These are phyloP conservation scores for Beauveria caledonica DNA, from an alignment of 2,329 filamentous ascomycete genomes.

Conservation along the genomic window DNA sequence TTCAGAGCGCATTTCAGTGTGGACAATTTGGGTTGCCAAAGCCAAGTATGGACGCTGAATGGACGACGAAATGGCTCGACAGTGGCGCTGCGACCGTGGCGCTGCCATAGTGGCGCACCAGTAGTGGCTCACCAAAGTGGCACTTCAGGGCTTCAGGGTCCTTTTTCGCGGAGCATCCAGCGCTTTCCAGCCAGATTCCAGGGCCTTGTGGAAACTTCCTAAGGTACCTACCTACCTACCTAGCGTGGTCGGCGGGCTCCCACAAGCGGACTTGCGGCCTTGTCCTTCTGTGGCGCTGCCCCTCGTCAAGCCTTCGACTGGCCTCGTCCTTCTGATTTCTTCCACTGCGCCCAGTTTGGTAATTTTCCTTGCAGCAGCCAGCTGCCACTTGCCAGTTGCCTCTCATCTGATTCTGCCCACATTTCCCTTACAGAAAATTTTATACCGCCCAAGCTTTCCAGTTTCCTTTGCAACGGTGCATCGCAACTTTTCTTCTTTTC, in stretches of 20 bases:
- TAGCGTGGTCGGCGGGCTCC: background rate
- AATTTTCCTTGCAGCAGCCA: conserved; percentile 1
- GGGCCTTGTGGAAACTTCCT: background rate
- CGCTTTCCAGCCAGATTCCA: background rate
- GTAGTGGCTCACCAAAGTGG: no score
- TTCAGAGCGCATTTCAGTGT: background rate
- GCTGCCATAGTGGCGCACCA: background rate
- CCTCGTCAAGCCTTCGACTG: background rate
- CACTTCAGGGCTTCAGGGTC: conserved; percentile 6
- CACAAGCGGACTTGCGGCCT: background rate
- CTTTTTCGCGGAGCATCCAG: background rate
- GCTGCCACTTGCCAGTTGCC: background rate
- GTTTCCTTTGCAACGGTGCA: background rate
- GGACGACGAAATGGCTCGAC: background rate
- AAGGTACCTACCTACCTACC: no score
- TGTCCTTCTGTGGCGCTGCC: background rate
- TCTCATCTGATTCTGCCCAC: background rate
- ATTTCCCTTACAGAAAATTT: conserved; percentile 3
- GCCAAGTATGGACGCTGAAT: background rate
- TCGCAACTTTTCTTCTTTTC: background rate
- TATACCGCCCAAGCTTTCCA: background rate
- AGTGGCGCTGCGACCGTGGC: background rate
- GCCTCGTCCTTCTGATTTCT: background rate
- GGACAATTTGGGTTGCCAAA: background rate
- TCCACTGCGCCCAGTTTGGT: background rate